Conservation (phyloP, 2,329 filamentous ascomycete genomes). For the Alternaria panax region DNA sequence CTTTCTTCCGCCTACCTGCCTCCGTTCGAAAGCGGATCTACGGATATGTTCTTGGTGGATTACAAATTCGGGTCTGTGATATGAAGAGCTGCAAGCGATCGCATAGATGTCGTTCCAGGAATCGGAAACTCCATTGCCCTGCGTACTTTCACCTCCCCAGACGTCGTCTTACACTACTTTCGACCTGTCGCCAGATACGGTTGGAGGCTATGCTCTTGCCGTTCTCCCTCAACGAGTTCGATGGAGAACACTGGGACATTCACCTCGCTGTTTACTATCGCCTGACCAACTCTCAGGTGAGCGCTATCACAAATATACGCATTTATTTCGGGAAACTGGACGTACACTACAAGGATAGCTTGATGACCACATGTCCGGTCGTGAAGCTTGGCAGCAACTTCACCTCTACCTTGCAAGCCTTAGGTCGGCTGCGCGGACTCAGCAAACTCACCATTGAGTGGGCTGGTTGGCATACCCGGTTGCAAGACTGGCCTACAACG, state of each 20-base stretch:
- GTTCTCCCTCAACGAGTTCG: constrained; percentile 1
- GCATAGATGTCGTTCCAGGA: constrained; percentile 3
- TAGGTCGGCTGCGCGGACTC: not conserved
- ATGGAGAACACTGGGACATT: constrained; percentile 6
- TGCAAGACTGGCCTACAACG: not conserved
- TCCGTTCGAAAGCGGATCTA: constrained; percentile 2
- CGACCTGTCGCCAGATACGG: constrained; percentile 1
- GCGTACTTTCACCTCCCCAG: constrained; percentile 9
- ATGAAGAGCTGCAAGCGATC: not conserved
- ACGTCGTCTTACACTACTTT: not conserved
- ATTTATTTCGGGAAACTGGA: constrained; percentile 2
- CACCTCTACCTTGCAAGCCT: not conserved
- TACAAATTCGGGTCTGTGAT: constrained; percentile 6
- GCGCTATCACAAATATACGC: constrained; percentile 4
- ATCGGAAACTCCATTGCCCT: not conserved
- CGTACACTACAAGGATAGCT: not conserved
- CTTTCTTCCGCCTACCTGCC: constrained; percentile 4
- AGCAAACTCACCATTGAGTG: constrained; percentile 4
- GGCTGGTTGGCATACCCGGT: not conserved
- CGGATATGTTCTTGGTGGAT: constrained; percentile 1
- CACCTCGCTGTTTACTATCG: constrained; percentile 10
- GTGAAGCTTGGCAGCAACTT: not conserved
- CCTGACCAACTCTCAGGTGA: constrained; percentile 2
- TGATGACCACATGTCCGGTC: not conserved
- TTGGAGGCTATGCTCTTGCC: not conserved